Conservation (phyloP, 805 yeast genomes). For the Teunomyces atbi region DNA sequence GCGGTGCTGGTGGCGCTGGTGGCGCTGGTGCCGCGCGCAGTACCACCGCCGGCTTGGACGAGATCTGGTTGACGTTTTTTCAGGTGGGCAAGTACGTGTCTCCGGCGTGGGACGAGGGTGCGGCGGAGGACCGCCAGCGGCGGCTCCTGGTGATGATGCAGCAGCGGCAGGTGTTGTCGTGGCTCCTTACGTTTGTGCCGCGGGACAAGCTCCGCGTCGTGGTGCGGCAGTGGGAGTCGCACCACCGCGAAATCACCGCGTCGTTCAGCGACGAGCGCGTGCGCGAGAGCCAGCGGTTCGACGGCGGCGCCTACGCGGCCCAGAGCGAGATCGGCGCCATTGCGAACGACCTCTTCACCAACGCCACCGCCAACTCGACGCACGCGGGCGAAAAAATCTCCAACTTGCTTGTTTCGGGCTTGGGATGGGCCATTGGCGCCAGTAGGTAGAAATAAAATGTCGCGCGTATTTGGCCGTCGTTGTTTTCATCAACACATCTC, state of each 20-base stretch:
- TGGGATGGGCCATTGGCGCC: slow-evolving; percentile 68
- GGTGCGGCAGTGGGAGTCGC: slow-evolving; percentile 60
- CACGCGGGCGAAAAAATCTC: slow-evolving; percentile 48
- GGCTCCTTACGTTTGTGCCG: slow-evolving; percentile 40
- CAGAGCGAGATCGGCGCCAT: slow-evolving; percentile 13
- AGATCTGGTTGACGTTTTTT: slow-evolving; percentile 68
- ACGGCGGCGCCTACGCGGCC: slow-evolving; percentile 1
- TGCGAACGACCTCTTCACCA: slow-evolving; percentile 28
- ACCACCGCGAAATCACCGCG: slow-evolving; percentile 37
- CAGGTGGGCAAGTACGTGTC: slow-evolving; percentile 62
- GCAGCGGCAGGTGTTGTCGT: slow-evolving; percentile 56
- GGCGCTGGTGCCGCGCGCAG: too few species aligned
- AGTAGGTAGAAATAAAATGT: slow-evolving; percentile 11
- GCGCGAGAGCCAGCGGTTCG: slow-evolving; percentile 5
- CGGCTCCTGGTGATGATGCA: slow-evolving; percentile 29
- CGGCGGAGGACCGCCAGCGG: slow-evolving; percentile 11
- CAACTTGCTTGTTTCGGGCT: slow-evolving; percentile 50
- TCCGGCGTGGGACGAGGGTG: slow-evolving; percentile 10
- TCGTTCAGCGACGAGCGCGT: slow-evolving; percentile 12
- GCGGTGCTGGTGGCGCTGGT: slow-evolving; percentile 10
- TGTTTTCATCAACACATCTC: too few species aligned
- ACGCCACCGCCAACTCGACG: slow-evolving; percentile 29
- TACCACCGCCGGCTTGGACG: slow-evolving; percentile 23
- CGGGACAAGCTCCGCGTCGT: slow-evolving; percentile 48
- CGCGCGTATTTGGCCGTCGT: too few species aligned